These are phyloP conservation scores for Metarhizium brunneum DNA, from an alignment of 2,329 filamentous ascomycete genomes.

Conservation along the genomic window DNA sequence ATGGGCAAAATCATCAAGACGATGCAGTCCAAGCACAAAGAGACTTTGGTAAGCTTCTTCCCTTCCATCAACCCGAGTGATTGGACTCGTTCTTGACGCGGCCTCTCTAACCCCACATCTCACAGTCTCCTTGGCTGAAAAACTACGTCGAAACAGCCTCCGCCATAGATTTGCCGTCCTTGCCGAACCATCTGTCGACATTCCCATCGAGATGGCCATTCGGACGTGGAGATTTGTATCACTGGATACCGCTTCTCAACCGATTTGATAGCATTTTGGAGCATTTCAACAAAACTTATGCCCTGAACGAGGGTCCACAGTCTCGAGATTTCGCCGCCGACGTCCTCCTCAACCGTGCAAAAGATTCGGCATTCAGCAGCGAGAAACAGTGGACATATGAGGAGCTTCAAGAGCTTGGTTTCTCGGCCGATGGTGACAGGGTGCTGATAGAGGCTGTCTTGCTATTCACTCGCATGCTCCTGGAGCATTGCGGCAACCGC, in stretches of 20 bases:
- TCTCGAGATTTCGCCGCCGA: slow-evolving; percentile 61
- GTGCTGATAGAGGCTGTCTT: slow-evolving; percentile 72
- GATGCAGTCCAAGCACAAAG: slow-evolving; percentile 58
- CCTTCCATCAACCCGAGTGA: neutral
- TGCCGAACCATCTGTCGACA: slow-evolving; percentile 65
- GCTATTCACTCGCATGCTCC: slow-evolving; percentile 74
- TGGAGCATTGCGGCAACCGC: slow-evolving; percentile 93
- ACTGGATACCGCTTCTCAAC: slow-evolving; percentile 94
- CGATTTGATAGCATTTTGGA: slow-evolving; percentile 87
- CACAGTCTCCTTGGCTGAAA: slow-evolving; percentile 77
- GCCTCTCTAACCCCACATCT: neutral
- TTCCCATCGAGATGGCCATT: slow-evolving; percentile 94
- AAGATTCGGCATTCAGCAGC: slow-evolving; percentile 41
- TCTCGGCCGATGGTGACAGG: slow-evolving; percentile 66
- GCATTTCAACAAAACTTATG: slow-evolving; percentile 70
- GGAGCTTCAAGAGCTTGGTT: slow-evolving; percentile 50
- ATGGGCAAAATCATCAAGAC: slow-evolving; percentile 63
- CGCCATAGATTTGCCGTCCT: slow-evolving; percentile 59
- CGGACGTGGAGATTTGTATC: slow-evolving; percentile 88
- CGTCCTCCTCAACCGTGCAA: slow-evolving; percentile 50
- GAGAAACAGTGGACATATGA: slow-evolving; percentile 34
- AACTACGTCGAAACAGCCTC: slow-evolving; percentile 67
- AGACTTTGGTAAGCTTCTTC: slow-evolving; percentile 47
- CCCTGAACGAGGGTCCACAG: slow-evolving; percentile 72
- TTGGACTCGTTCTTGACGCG: no score